Percentiles rank a stretch among this genome's conserved stretches.
These are phyloP conservation scores for Centella asiatica DNA, from an alignment of 129 eudicot species.

Conservation along the genomic window DNA sequence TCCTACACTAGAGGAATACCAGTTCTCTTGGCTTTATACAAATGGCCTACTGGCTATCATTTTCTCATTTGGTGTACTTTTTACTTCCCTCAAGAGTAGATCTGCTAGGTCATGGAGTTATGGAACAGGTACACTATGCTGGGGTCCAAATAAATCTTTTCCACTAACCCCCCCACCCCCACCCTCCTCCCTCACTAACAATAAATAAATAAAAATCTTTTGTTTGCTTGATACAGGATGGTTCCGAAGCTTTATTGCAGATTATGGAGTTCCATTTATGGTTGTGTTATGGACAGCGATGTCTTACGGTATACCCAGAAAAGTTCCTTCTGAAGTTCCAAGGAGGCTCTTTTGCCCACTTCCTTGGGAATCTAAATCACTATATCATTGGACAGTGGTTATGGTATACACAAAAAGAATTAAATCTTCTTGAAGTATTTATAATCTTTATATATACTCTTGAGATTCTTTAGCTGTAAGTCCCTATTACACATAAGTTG, in stretches of 20 bases:
- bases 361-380: conserved; percentile 78
- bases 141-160: conserved; percentile 6
- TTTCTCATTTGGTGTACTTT: conserved; percentile 60
- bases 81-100: conserved; percentile 60
- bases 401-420: conserved; percentile 27
- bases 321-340: conserved; percentile 63
- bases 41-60: conserved; percentile 66
- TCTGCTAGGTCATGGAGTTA: conserved; percentile 83
- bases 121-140: conserved; percentile 46
- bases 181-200: no score
- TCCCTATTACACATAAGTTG: no score
- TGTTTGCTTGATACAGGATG: conserved; percentile 40
- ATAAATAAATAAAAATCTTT: no score
- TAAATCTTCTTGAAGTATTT: neutral
- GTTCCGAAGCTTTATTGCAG: conserved; percentile 70
- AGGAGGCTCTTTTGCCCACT: conserved; percentile 72
- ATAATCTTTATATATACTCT: neutral
- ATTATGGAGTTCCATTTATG: conserved; percentile 91
- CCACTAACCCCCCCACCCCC: no score
- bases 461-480: neutral
- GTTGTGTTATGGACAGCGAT: conserved; percentile 72
- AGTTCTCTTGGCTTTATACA: conserved; percentile 63
- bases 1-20: conserved; percentile 22
- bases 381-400: conserved; percentile 69
- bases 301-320: conserved; percentile 57